Percentiles rank a stretch among this genome's conserved stretches.
Conservation (phyloP, 306 rosid species). For the Rosa lucieae region DNA sequence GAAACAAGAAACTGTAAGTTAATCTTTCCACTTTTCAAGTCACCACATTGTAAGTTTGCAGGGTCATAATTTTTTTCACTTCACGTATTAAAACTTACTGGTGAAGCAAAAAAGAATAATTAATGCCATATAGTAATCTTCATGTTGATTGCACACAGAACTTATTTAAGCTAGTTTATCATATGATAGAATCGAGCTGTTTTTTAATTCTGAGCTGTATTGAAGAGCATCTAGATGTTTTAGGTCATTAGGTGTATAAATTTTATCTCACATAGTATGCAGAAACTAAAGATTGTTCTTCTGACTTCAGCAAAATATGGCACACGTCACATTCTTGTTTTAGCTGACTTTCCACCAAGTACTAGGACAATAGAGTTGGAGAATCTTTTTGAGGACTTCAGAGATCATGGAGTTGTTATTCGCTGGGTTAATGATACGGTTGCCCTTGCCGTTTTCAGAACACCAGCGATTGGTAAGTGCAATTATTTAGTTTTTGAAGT, state of each 20-base stretch:
- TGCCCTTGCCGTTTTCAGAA: slow-evolving; percentile 82
- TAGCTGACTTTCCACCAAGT: slow-evolving; percentile 69
- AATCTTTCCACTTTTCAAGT: slow-evolving; percentile 4
- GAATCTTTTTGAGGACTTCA: slow-evolving; percentile 61
- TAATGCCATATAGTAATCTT: slow-evolving; percentile 1
- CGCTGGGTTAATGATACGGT: slow-evolving; percentile 92
- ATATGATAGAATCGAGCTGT: neutral
- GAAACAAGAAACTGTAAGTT: slow-evolving; percentile 53
- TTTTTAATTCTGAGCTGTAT: neutral
- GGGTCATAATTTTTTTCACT: neutral
- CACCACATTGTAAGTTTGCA: slow-evolving; percentile 6
- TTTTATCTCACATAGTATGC: slow-evolving; percentile 23
- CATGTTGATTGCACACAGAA: neutral
- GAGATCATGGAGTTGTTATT: slow-evolving; percentile 61
- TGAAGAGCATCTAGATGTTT: neutral
- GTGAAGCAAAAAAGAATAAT: neutral
- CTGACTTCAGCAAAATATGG: slow-evolving; percentile 62
- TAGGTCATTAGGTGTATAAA: neutral
- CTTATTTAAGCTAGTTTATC: neutral
- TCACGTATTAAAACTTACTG: neutral
- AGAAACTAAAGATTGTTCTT: slow-evolving; percentile 26
- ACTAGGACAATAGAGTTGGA: slow-evolving; percentile 77
- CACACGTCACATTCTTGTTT: slow-evolving; percentile 73
- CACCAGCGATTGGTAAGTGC: slow-evolving; percentile 70
- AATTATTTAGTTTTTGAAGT: neutral